Base-by-base conservation (phyloP, 2,329 filamentous ascomycete genomes). In the Gaeumannomyces tritici region DNA sequence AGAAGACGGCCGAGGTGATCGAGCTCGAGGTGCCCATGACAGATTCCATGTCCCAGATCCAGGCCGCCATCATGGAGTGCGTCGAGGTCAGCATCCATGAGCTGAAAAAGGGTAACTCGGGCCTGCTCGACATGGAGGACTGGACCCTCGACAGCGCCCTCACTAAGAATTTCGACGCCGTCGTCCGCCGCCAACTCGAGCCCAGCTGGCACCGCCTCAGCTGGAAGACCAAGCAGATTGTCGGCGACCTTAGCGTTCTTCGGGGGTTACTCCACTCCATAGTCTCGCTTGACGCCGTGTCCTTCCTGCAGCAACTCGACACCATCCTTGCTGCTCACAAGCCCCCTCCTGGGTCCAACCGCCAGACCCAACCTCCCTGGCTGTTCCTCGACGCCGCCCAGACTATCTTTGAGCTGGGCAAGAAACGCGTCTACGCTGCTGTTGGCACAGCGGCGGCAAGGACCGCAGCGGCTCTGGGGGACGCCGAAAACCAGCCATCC, bases 11-110 rank as follows among this genome's bases (percentile, higher is more conserved):
- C 5, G 95, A 99, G 75, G 95, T 99, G 57, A 96, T 99, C 66
- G 95, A 99, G 75, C 81, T 98, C 28, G 95, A 97, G 74, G 89
- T 99, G 6, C 89, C 91, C 31, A 98, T 99, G 93, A 96, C 91
- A 6, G 90, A 96, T 51, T 83, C 87, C 60, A 99, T 99, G 95
- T 85, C 84, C 64, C 87, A 92, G 55, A 97, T 99, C 55, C 95
- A 99, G 71, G 93, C 90, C 66, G 93, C 95, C 29, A 89, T 98
- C 64, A 85, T 99, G 75, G 93, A 98, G 72, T 99, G 95, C 71
- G 93, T 99, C 24, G 93, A 98, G 74, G 88, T 91, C 67, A 96
- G 92, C 71, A 95, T 99, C 67, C 86, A 90, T 62, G 95, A 99
- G 75, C 82, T 99, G 56, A 96, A 93, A 73, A 98, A 96, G 76